Evolutionary conservation across 139 green algal species (phyloP), one percentile per base, ranked within the genome.

Genomic region (Edaphochlamys debaryana): DNA sequence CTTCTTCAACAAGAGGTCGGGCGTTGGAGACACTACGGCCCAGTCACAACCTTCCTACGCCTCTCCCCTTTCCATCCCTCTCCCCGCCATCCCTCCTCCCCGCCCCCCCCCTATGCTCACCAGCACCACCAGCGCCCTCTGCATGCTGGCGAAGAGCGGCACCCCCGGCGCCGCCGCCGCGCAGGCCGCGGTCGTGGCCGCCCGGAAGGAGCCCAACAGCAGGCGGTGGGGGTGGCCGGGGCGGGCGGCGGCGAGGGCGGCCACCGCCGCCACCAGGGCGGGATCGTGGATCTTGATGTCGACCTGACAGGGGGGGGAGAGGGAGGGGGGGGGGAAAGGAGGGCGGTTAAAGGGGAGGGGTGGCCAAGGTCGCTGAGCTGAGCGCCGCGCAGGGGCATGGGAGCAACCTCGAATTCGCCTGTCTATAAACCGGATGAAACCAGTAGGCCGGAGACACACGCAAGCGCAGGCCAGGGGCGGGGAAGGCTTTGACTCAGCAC

Each of bases 141-240:
- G 66, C 27, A 84, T 62, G 78, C 48, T 69, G 1, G 78, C 78
- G 48, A 84, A 84, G 27, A 84, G 67, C 27, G 78, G 78, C 17
- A 84, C 36, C 3, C 15, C n/a, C 19, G 78, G 78, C 0, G 23
- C 78, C 1, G 78, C 64, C 4, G 76, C 60, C 62, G 73, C 62
- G 76, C 76, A 82, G 32, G 56, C 30, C 7, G 76, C 41, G 63
- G 34, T 41, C 29, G 76, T 82, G 62, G 40, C 29, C 41, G 73
- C 42, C 4, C 42, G 62, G 76, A 82, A 82, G 62, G 62, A 74
- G 40, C 76, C 76, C 76, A 62, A 82, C 42, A 82, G 76, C 23
- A 82, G 66, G 2, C 48, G 78, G 17, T 5, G 11, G 48, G 7
- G n/a, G 66, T 66, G 66, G 66, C 78, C 66, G 9, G 66, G 66